A percentile compares a stretch with the other conserved stretches of the same genome.
Conservation (phyloP, 1,284 basidiomycete genomes). For the Grifola frondosa region DNA sequence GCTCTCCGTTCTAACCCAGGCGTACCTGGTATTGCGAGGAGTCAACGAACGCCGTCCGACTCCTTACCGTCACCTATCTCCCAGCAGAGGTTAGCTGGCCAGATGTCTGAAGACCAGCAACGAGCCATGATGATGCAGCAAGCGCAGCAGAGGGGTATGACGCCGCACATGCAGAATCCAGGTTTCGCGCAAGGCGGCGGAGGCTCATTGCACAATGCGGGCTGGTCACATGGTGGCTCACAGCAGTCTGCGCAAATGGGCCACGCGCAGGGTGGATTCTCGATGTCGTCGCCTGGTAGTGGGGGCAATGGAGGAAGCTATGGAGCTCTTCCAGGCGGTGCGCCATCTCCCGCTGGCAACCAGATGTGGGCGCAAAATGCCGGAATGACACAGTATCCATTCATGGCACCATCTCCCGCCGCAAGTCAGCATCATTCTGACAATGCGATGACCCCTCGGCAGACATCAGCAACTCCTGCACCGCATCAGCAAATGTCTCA, state of each 20-base stretch:
- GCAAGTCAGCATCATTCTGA: constrained; percentile 26
- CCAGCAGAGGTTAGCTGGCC: constrained; percentile 38
- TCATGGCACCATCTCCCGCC: constrained; percentile 28
- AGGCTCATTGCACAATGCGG: constrained; percentile 17
- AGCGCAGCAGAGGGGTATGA: constrained; percentile 23
- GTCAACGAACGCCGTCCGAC: constrained; percentile 68
- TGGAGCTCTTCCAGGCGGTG: constrained; percentile 17
- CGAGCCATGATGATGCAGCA: constrained; percentile 45
- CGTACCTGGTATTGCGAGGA: constrained; percentile 71
- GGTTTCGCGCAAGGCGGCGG: constrained; percentile 13
- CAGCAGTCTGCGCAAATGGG: constrained; percentile 25
- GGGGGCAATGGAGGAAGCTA: constrained; percentile 14
- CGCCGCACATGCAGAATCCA: constrained; percentile 16
- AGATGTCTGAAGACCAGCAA: constrained; percentile 53
- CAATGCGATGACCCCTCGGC: constrained; percentile 22
- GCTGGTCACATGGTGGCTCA: no score
- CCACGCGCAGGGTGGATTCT: constrained; percentile 30
- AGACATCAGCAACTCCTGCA: constrained; percentile 29
- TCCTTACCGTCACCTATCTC: constrained; percentile 58
- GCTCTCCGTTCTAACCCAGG: constrained; percentile 51
- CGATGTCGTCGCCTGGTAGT: constrained; percentile 43
- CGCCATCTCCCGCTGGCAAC: constrained; percentile 19
- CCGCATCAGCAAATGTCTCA: constrained; percentile 28
- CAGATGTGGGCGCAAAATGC: constrained; percentile 24
- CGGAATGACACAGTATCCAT: constrained; percentile 20